These are phyloP conservation scores for Erigeron philadelphicus DNA, from an alignment of 140 eudicot genomes.

Conservation along the genomic window DNA sequence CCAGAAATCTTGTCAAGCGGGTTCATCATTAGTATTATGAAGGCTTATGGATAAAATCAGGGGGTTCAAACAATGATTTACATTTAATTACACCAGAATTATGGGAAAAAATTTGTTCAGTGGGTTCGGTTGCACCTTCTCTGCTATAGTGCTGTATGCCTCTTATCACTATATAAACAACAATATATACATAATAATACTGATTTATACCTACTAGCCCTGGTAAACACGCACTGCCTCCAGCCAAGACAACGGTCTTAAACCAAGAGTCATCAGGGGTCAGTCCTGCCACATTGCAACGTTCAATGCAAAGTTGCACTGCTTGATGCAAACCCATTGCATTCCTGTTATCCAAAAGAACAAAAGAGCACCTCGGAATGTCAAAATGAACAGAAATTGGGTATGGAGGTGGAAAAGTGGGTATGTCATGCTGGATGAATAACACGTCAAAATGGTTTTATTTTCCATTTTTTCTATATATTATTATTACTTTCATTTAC, in stretches of 20 bases:
- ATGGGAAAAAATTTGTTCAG: too few relatives aligned
- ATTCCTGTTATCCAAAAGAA: constrained; percentile 43
- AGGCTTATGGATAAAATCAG: too few relatives aligned
- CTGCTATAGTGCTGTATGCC: too few relatives aligned
- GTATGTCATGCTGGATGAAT: neutral
- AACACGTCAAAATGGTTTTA: neutral
- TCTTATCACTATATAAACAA: constrained; percentile 13
- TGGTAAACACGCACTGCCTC: constrained; percentile 88
- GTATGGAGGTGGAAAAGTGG: neutral
- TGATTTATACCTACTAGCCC: constrained; percentile 69
- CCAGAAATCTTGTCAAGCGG: too few relatives aligned
- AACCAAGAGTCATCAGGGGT: constrained; percentile 69
- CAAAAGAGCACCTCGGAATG: constrained; percentile 7
- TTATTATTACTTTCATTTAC: neutral
- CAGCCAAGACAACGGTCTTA: constrained; percentile 75
- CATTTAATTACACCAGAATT: too few relatives aligned
- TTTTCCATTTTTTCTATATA: neutral
- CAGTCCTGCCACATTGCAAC: constrained; percentile 77
- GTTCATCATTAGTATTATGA: too few relatives aligned
- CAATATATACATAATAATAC: constrained; percentile 5
- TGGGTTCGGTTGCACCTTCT: too few relatives aligned
- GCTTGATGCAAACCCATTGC: constrained; percentile 86
- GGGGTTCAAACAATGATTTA: too few relatives aligned
- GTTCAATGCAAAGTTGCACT: constrained; percentile 80
- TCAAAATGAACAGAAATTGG: neutral